Evolutionary conservation across 2,329 filamentous ascomycete genomes (phyloP).

Genomic region (Apiospora aurea): DNA sequence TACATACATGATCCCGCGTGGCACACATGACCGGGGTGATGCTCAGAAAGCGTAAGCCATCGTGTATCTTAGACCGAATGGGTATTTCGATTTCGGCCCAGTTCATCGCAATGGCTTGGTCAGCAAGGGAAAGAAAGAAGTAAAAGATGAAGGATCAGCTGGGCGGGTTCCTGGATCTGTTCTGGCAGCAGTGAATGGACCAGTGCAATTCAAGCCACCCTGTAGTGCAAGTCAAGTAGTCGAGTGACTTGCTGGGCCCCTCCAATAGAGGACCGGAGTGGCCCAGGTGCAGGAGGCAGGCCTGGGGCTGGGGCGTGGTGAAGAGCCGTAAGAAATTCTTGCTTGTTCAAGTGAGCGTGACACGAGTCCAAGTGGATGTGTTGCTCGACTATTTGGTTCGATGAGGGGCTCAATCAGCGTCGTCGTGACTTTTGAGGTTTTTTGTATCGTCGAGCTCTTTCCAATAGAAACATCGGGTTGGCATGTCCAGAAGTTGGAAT

Average conservation of each 20-base stretch:
- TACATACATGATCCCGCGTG: conserved; percentile 6
- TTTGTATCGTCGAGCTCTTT: conserved; percentile 39
- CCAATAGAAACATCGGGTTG: conserved; percentile 41
- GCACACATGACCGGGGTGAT: conserved; percentile 8
- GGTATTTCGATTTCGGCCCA: background rate
- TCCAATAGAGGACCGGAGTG: conserved; percentile 9
- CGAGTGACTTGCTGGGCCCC: conserved; percentile 1
- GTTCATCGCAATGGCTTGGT: background rate
- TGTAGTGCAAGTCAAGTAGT: background rate
- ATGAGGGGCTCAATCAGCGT: conserved; percentile 38
- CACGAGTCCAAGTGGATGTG: conserved; percentile 40
- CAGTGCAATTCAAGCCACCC: background rate
- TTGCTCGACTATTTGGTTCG: conserved; percentile 36
- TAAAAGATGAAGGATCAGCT: conserved; percentile 3
- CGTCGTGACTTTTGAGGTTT: conserved; percentile 35
- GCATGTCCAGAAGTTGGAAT: conserved; percentile 37
- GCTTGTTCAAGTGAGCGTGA: conserved; percentile 28
- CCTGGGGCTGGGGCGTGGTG: background rate
- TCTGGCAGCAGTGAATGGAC: background rate
- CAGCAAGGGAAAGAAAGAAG: background rate
- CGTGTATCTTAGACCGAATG: conserved; percentile 2
- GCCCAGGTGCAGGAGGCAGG: background rate
- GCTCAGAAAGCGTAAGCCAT: conserved; percentile 1
- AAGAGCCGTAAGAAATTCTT: conserved; percentile 22
- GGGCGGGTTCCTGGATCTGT: background rate